Conservation (phyloP, 768 basidiomycete genomes). For the Pulveroboletus sp. region DNA sequence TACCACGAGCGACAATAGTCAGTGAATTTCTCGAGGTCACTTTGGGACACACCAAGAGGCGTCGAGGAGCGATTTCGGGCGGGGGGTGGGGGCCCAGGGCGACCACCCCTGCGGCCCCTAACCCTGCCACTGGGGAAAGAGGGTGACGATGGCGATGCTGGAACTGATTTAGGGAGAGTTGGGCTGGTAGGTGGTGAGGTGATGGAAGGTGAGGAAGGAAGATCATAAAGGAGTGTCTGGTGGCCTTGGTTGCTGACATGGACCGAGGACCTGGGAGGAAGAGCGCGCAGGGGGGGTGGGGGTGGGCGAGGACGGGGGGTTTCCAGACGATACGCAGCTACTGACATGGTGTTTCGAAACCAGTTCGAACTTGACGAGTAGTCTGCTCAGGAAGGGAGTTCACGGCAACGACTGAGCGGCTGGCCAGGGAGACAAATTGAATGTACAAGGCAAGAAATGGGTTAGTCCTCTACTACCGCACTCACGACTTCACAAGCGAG, state of each 20-base stretch:
- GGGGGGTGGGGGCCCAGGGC: conserved; percentile 47
- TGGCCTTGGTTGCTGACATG: conserved; percentile 41
- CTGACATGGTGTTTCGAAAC: conserved; percentile 47
- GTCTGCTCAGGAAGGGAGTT: neutral
- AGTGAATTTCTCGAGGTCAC: conserved; percentile 75
- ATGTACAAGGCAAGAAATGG: conserved; percentile 18
- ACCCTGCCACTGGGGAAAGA: conserved; percentile 46
- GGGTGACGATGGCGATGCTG: conserved; percentile 56
- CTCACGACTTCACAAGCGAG: conserved; percentile 5
- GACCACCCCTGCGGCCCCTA: conserved; percentile 44
- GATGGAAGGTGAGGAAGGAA: conserved; percentile 55
- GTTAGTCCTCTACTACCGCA: neutral
- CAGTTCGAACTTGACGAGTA: conserved; percentile 28
- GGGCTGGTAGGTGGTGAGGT: conserved; percentile 54
- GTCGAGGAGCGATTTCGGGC: conserved; percentile 63
- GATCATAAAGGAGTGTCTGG: conserved; percentile 71
- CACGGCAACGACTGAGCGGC: conserved; percentile 7
- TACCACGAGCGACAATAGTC: conserved; percentile 77
- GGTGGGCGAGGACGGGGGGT: conserved; percentile 54
- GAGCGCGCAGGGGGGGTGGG: conserved; percentile 54
- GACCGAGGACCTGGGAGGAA: conserved; percentile 43
- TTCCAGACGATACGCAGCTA: conserved; percentile 60
- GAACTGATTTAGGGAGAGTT: conserved; percentile 33
- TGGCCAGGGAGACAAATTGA: conserved; percentile 12
- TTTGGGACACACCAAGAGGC: conserved; percentile 58